Evolutionary conservation across 2,329 filamentous ascomycete genomes (phyloP), one percentile per base, ranked within the genome.

Genomic region (Trichoderma sp.): DNA sequence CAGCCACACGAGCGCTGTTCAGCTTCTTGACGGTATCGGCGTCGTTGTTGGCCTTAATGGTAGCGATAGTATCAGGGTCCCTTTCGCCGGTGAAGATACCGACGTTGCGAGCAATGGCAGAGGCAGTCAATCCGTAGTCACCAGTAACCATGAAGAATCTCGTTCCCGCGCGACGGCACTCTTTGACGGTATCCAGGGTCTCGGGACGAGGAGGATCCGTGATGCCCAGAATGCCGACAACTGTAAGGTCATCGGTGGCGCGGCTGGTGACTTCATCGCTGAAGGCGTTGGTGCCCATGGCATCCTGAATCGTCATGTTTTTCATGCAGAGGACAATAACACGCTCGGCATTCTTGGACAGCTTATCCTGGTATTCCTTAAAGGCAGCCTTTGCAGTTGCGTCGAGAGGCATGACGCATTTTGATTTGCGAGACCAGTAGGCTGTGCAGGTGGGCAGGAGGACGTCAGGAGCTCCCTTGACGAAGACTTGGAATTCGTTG

Each of bases 61-160:
- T 70, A 10, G 74, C 72, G 5, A 78, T 71, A 0, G 74, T 79
- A 25, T 81, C 78, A 0, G 80, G 78, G 22, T 76, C 87, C 19
- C 82, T 82, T 2, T 82, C 77, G 6, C 75, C 68, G 19, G 86
- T 87, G 71, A 86, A 87, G 70, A 90, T 90, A 39, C 87, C 87
- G 72, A 87, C 89, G 74, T 89, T 87, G 70, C 84, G 82, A 6
- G 88, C 88, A 70, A 90, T 90, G 13, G 88, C 87, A 57, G 87
- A 87, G 0, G 88, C 88, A 5, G 88, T 90, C 60, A 87, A 77
- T 25, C 77, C 81, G 68, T 82, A 82, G 69, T 82, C 80, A 17
- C 80, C 81, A 2, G 82, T 83, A n/a, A 84, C 82, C 80, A 84
- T 83, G 70, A 82, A 80, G 70, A 82, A 82, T 15, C 81, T 77